phyloP scores from a whole-genome alignment of 257 asterid species.

The Ajuga chamaepitys region DNA sequence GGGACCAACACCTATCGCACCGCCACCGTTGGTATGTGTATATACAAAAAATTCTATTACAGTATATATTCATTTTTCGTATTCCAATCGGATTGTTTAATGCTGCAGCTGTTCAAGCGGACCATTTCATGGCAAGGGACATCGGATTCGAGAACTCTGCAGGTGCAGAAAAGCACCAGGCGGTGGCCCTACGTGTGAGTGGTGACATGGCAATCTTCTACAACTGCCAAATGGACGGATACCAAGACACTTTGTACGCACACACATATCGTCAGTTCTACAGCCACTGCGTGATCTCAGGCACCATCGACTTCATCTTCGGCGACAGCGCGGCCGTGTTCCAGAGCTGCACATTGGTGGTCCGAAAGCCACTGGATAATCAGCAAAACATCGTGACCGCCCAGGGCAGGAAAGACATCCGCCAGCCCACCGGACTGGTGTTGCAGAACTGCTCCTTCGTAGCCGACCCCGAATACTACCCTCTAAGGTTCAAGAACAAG shows the following conservation, averaged over 20 bases:
- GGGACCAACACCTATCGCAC: constrained; percentile 54
- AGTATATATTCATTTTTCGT: no score
- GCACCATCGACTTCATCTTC: constrained; percentile 79
- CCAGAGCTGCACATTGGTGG: constrained; percentile 60
- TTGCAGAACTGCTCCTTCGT: constrained; percentile 66
- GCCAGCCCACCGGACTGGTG: constrained; percentile 67
- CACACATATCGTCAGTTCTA: constrained; percentile 83
- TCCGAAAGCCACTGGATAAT: constrained; percentile 57
- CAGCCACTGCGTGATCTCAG: constrained; percentile 57
- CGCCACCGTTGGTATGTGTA: constrained; percentile 53
- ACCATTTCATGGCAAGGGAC: constrained; percentile 61
- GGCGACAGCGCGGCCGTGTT: constrained; percentile 72
- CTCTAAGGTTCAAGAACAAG: constrained; percentile 26
- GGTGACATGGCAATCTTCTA: constrained; percentile 57
- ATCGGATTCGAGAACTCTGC: constrained; percentile 79
- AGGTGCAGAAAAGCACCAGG: constrained; percentile 76
- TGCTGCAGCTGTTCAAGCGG: constrained; percentile 53
- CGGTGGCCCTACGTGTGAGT: constrained; percentile 74
- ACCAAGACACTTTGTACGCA: constrained; percentile 74
- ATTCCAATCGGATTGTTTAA: no score
- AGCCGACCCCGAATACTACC: constrained; percentile 39
- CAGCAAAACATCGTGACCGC: constrained; percentile 75
- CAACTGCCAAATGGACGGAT: constrained; percentile 75
- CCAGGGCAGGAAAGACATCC: constrained; percentile 68
- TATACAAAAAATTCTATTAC: no score